These are phyloP conservation scores for Penicillium sumatraense DNA, from an alignment of 2,329 filamentous ascomycete species.

Conservation along the genomic window DNA sequence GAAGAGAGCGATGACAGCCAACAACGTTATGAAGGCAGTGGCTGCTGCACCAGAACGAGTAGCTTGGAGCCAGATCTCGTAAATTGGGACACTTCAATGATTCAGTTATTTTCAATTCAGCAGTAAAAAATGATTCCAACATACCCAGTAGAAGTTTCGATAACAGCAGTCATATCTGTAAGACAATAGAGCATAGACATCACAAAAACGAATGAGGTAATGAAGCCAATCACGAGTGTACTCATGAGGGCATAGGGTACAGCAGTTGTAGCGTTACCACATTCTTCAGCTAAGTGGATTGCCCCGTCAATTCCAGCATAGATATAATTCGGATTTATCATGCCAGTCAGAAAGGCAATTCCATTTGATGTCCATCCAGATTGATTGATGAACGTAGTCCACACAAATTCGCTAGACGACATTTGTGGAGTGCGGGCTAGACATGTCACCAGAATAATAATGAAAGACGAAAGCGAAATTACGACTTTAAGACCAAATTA, in stretches of 20 bases:
- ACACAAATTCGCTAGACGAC: slow-evolving; percentile 55
- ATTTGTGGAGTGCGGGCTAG: slow-evolving; percentile 50
- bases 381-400: slow-evolving; percentile 52
- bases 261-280: slow-evolving; percentile 34
- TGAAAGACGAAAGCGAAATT: slow-evolving; percentile 40
- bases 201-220: slow-evolving; percentile 31
- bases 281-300: slow-evolving; percentile 44
- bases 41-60: slow-evolving; percentile 1
- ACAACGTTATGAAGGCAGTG: slow-evolving; percentile 1
- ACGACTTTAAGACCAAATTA: background rate
- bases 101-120: background rate
- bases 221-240: slow-evolving; percentile 33
- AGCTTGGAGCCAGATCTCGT: slow-evolving; percentile 9
- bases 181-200: slow-evolving; percentile 40
- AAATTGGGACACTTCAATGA: slow-evolving; percentile 6
- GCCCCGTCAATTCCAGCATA: slow-evolving; percentile 39
- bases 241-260: slow-evolving; percentile 39
- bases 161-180: slow-evolving; percentile 46
- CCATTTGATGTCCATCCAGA: slow-evolving; percentile 40
- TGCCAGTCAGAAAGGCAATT: slow-evolving; percentile 45
- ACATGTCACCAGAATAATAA: slow-evolving; percentile 55
- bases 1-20: slow-evolving; percentile 1
- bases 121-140: background rate
- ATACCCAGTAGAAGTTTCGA: slow-evolving; percentile 43
- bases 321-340: slow-evolving; percentile 45